Conservation (phyloP, 2,329 filamentous ascomycete species). For the Colletotrichum neosansevieriae region DNA sequence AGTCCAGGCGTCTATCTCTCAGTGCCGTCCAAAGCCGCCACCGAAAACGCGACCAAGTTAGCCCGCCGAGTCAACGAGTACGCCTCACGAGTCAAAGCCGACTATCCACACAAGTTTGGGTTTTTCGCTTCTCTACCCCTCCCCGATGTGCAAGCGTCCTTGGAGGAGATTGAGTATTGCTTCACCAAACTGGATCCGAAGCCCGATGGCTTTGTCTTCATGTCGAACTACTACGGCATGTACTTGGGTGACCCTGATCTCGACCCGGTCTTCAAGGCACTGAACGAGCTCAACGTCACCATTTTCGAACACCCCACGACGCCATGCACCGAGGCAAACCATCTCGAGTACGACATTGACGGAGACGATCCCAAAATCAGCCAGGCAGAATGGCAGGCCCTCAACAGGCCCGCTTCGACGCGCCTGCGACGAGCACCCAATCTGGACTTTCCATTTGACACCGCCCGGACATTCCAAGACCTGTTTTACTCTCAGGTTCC, state of each 20-base stretch:
- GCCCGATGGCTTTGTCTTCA: constrained; percentile 63
- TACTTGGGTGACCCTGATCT: constrained; percentile 63
- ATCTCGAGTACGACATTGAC: constrained; percentile 28
- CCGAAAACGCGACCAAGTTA: constrained; percentile 48
- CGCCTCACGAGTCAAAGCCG: constrained; percentile 40
- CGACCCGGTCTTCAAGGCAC: constrained; percentile 59
- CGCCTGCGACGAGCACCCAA: neutral
- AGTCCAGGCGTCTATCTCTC: constrained; percentile 45
- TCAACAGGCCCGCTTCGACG: neutral
- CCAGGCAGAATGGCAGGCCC: constrained; percentile 13
- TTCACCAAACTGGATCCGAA: constrained; percentile 52
- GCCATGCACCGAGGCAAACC: constrained; percentile 51
- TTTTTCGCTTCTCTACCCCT: constrained; percentile 67
- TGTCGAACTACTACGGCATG: constrained; percentile 65
- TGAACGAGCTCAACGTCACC: constrained; percentile 59
- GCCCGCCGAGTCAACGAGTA: constrained; percentile 43
- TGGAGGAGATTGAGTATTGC: constrained; percentile 60
- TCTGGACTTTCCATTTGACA: constrained; percentile 45
- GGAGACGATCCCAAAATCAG: constrained; percentile 18
- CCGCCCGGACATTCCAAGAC: constrained; percentile 40
- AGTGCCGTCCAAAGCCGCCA: constrained; percentile 41
- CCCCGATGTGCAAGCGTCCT: constrained; percentile 59
- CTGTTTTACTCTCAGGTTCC: constrained; percentile 41
- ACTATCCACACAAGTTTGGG: constrained; percentile 51
- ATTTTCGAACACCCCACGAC: constrained; percentile 68